Conservation (phyloP, 2,329 filamentous ascomycete genomes). For the Diaporthe ilicicola region DNA sequence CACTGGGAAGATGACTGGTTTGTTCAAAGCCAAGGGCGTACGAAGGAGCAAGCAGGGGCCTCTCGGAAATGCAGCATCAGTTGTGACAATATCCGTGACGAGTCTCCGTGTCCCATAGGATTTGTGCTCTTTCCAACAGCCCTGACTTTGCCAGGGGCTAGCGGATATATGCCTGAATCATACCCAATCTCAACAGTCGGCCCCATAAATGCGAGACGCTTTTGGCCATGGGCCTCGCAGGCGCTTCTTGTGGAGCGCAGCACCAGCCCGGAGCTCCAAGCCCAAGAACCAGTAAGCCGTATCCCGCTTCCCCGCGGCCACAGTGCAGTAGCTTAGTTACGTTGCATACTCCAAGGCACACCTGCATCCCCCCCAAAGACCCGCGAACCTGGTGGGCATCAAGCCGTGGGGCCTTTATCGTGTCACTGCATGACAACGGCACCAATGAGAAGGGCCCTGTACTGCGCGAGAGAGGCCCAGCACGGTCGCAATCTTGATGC, state of each 20-base stretch:
- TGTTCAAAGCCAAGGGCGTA: background rate
- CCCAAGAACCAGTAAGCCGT: background rate
- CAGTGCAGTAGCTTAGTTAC: background rate
- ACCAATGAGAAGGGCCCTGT: background rate
- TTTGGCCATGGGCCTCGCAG: background rate
- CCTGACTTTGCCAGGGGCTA: background rate
- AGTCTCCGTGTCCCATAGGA: slow-evolving; percentile 3
- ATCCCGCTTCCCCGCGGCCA: slow-evolving; percentile 13
- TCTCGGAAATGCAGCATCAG: background rate
- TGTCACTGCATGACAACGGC: slow-evolving; percentile 7
- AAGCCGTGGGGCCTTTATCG: background rate
- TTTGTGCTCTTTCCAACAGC: background rate
- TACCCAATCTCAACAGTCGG: background rate
- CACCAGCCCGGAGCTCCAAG: background rate
- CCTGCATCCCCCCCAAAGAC: background rate
- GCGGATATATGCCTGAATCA: slow-evolving; percentile 4
- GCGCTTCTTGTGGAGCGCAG: background rate
- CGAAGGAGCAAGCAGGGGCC: background rate
- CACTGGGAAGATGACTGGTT: background rate
- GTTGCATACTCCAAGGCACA: slow-evolving; percentile 5
- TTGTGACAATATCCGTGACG: background rate
- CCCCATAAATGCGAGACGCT: background rate
- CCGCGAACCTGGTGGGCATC: slow-evolving; percentile 1
- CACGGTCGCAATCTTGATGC: slow-evolving; percentile 1
- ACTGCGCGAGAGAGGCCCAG: background rate